Conservation (phyloP, 2,329 filamentous ascomycete species). For the Trichoderma endophyticum region DNA sequence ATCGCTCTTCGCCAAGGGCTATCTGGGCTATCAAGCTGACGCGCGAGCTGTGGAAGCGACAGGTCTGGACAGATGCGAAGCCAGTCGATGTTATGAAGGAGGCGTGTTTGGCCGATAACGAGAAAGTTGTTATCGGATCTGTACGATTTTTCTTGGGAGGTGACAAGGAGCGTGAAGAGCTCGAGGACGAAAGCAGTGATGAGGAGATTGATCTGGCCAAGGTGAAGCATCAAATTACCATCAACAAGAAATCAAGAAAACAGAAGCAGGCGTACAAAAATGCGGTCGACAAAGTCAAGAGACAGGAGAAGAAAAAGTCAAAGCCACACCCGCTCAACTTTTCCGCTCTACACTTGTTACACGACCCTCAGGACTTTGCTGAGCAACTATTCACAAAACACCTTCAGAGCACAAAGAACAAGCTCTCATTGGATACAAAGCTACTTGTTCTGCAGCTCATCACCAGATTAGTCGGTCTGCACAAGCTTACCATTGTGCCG, state of each 20-base stretch:
- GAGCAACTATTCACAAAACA: slow-evolving; percentile 89
- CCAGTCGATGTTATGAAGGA: slow-evolving; percentile 99
- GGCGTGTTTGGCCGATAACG: slow-evolving; percentile 81
- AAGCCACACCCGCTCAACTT: slow-evolving; percentile 90
- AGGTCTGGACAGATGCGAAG: slow-evolving; percentile 92
- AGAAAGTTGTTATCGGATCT: slow-evolving; percentile 85
- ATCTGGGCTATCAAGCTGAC: slow-evolving; percentile 97
- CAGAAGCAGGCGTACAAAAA: slow-evolving; percentile 73
- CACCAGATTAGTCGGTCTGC: slow-evolving; percentile 84
- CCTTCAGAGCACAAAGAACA: slow-evolving; percentile 80
- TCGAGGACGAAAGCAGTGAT: slow-evolving; percentile 83
- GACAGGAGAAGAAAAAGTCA: slow-evolving; percentile 81
- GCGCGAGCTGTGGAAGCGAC: slow-evolving; percentile 91
- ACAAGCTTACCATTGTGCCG: slow-evolving; percentile 84
- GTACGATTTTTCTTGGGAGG: slow-evolving; percentile 94
- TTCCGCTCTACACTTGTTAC: slow-evolving; percentile 86
- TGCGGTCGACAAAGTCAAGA: slow-evolving; percentile 78
- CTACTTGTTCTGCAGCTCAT: slow-evolving; percentile 87
- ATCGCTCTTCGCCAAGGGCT: slow-evolving; percentile 78
- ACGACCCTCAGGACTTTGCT: slow-evolving; percentile 91
- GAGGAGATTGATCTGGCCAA: slow-evolving; percentile 76
- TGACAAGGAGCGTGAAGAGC: slow-evolving; percentile 91
- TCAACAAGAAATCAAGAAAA: slow-evolving; percentile 97
- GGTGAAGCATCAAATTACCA: slow-evolving; percentile 77
- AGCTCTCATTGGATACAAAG: slow-evolving; percentile 83